phyloP scores from a whole-genome alignment of 768 basidiomycete species.

The Amanita rimosa region DNA sequence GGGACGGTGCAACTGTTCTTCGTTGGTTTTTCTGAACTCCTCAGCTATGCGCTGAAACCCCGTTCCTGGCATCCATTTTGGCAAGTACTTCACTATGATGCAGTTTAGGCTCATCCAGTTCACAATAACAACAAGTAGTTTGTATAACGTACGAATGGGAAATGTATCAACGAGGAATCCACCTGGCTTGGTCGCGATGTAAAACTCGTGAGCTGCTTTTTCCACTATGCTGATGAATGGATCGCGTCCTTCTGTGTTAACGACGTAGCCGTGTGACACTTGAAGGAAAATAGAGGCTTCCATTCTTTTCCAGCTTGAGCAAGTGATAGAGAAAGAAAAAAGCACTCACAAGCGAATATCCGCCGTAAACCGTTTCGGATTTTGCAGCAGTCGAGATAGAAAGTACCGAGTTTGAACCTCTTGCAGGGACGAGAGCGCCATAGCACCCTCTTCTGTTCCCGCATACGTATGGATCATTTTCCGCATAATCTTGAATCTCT shows the following conservation, averaged over 20 bases:
- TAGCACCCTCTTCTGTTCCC: conserved; percentile 22
- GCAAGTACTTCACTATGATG: conserved; percentile 11
- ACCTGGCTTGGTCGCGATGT: conserved; percentile 17
- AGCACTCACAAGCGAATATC: conserved; percentile 19
- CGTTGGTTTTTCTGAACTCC: conserved; percentile 9
- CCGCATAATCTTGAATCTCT: conserved; percentile 20
- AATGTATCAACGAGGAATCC: conserved; percentile 27
- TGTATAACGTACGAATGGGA: conserved; percentile 21
- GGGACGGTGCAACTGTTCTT: background rate
- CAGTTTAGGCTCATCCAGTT: background rate
- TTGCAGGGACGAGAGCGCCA: conserved; percentile 15
- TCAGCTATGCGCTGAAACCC: conserved; percentile 23
- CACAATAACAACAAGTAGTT: background rate
- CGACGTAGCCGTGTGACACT: conserved; percentile 28
- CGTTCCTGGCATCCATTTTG: conserved; percentile 31
- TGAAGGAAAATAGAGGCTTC: conserved; percentile 23
- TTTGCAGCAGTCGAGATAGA: conserved; percentile 16
- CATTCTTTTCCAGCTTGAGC: conserved; percentile 12
- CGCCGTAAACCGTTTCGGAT: conserved; percentile 16
- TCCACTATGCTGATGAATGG: conserved; percentile 20
- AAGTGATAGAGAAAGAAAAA: background rate
- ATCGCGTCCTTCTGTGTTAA: conserved; percentile 18
- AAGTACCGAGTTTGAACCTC: conserved; percentile 16
- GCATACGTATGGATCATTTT: conserved; percentile 25
- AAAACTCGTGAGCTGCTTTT: conserved; percentile 15